Conservation (phyloP, 192 early-diverging fungal species). For the Powellomyces hirtus region DNA sequence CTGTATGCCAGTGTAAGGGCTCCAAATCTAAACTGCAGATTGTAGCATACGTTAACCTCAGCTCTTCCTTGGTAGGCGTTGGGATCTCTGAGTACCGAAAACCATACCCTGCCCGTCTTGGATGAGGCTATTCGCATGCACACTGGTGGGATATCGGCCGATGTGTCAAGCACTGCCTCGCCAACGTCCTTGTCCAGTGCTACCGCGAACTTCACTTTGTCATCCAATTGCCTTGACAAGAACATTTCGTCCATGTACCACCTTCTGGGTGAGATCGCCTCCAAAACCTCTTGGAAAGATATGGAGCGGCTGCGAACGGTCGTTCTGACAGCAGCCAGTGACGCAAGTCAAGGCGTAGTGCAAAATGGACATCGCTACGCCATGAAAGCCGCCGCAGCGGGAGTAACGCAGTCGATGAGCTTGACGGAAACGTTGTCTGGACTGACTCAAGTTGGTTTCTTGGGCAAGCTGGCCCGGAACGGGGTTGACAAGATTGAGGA, state of each 20-base stretch:
- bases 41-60: too few relatives aligned
- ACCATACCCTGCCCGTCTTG: conserved; percentile 66
- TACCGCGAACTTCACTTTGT: conserved; percentile 32
- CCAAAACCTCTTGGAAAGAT: conserved; percentile 59
- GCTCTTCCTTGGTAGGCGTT: conserved; percentile 35
- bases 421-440: conserved; percentile 53
- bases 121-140: conserved; percentile 82
- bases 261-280: conserved; percentile 69
- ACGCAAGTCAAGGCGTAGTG: conserved; percentile 76
- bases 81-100: conserved; percentile 40
- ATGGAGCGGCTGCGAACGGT: conserved; percentile 74
- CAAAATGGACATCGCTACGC: conserved; percentile 82
- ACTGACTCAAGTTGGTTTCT: conserved; percentile 73
- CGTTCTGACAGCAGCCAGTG: conserved; percentile 65
- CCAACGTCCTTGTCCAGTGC: not conserved
- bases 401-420: conserved; percentile 62
- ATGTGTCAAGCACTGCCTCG: conserved; percentile 49
- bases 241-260: conserved; percentile 74
- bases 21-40: too few relatives aligned
- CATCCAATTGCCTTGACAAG: conserved; percentile 38
- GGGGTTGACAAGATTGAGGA: conserved; percentile 65
- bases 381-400: conserved; percentile 36
- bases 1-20: conserved; percentile 69
- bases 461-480: conserved; percentile 67
- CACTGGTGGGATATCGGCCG: conserved; percentile 81